phyloP scores from a whole-genome alignment of 108 stramenopile genomes.

The Skeletonema tropicum region DNA sequence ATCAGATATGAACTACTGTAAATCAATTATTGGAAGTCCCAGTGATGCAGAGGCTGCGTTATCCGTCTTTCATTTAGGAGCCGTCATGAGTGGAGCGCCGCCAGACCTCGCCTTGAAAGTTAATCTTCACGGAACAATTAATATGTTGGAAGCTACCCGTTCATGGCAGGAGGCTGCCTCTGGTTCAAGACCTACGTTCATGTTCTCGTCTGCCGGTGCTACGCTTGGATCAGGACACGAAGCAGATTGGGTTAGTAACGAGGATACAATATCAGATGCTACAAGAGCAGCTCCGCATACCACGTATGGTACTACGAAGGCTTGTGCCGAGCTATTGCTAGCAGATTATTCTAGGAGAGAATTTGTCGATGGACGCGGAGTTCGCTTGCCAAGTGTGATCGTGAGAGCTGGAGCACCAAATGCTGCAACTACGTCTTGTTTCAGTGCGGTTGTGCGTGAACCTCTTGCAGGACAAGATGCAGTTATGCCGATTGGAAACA shows the following conservation, averaged over 20 bases:
- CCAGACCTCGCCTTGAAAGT: conserved; percentile 56
- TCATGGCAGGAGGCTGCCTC: conserved; percentile 21
- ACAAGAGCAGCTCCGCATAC: conserved; percentile 64
- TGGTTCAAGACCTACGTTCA: conserved; percentile 43
- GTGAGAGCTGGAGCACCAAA: conserved; percentile 64
- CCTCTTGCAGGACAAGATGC: conserved; percentile 51
- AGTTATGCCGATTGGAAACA: conserved; percentile 43
- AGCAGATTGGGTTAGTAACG: conserved; percentile 50
- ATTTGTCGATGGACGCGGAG: conserved; percentile 56
- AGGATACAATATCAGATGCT: conserved; percentile 58
- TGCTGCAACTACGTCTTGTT: conserved; percentile 59
- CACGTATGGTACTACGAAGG: conserved; percentile 68
- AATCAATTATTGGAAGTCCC: conserved; percentile 31
- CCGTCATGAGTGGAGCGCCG: conserved; percentile 64
- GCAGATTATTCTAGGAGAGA: conserved; percentile 58
- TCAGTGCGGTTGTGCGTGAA: conserved; percentile 53
- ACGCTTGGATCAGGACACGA: conserved; percentile 52
- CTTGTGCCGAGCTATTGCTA: conserved; percentile 62
- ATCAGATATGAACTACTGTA: conserved; percentile 44
- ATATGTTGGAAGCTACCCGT: conserved; percentile 64
- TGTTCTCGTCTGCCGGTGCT: conserved; percentile 62
- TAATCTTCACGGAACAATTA: conserved; percentile 54
- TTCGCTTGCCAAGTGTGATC: conserved; percentile 59
- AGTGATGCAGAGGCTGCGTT: conserved; percentile 17
- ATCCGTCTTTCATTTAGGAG: conserved; percentile 62